Evolutionary conservation across 495 filamentous ascomycete species (phyloP).

Genomic region (Hypoxylon perforatum): DNA sequence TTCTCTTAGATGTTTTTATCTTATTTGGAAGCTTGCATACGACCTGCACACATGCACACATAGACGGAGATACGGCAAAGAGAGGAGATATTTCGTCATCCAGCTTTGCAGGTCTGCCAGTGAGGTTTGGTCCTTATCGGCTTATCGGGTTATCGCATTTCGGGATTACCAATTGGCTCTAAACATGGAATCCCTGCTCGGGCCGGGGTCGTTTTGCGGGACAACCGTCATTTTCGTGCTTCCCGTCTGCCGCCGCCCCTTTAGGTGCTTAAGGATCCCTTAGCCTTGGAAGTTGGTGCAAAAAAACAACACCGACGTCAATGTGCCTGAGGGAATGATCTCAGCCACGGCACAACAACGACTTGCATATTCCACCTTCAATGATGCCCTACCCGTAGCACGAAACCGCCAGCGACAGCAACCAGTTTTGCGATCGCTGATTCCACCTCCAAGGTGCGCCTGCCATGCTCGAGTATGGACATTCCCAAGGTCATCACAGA

Average conservation of each 20-base stretch:
- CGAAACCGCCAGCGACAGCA: slow-evolving; percentile 14
- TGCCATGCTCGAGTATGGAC: slow-evolving; percentile 57
- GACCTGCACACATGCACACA: no score
- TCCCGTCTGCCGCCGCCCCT: slow-evolving; percentile 2
- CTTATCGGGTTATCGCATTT: slow-evolving; percentile 40
- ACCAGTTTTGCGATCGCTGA: slow-evolving; percentile 40
- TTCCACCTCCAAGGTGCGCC: slow-evolving; percentile 28
- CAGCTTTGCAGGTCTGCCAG: slow-evolving; percentile 2
- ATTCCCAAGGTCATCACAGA: slow-evolving; percentile 55
- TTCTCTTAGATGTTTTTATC: no score
- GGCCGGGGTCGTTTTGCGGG: slow-evolving; percentile 27
- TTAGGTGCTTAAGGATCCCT: slow-evolving; percentile 3
- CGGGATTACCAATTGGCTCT: slow-evolving; percentile 26
- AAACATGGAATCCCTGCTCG: slow-evolving; percentile 38
- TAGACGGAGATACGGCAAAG: slow-evolving; percentile 2
- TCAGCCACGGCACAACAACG: slow-evolving; percentile 23
- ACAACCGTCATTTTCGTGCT: slow-evolving; percentile 44
- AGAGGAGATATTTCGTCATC: slow-evolving; percentile 21
- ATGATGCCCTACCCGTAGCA: slow-evolving; percentile 52
- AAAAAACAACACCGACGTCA: slow-evolving; percentile 29
- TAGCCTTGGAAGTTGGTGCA: slow-evolving; percentile 19
- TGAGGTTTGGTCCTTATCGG: slow-evolving; percentile 15
- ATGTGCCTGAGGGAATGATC: slow-evolving; percentile 36
- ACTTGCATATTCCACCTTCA: slow-evolving; percentile 19
- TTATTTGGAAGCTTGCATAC: slow-evolving; percentile 2